A percentile compares a stretch with the other conserved stretches of the same genome.
Evolutionary conservation across 768 basidiomycete species (phyloP).

Genomic region (Botryobasidium botryosum): DNA sequence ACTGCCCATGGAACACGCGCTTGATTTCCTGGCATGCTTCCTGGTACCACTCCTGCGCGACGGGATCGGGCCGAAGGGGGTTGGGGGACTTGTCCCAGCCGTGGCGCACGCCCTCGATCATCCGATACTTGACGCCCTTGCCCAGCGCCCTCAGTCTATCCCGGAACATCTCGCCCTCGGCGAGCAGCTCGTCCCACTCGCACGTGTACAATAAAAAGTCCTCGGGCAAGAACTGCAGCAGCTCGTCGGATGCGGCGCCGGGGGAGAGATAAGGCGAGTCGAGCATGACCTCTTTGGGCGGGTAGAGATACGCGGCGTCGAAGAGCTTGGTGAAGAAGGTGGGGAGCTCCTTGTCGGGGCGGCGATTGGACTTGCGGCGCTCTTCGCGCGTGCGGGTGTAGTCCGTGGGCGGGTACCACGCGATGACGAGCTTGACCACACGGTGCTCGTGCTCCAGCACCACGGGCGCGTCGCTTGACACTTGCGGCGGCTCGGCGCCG

Average conservation of each 20-base stretch:
- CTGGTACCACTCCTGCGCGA: background rate
- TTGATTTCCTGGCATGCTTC: constrained; percentile 2
- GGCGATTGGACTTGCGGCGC: constrained; percentile 4
- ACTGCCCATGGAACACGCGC: constrained; percentile 4
- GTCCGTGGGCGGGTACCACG: constrained; percentile 14
- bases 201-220: constrained; percentile 12
- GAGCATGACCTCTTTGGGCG: constrained; percentile 7
- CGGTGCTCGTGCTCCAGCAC: background rate
- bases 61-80: background rate
- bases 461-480: no score
- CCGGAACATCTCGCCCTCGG: constrained; percentile 12
- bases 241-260: constrained; percentile 10
- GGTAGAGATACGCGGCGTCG: constrained; percentile 13
- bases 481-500: no score
- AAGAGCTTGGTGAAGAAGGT: constrained; percentile 13
- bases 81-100: constrained; percentile 2
- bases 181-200: constrained; percentile 14
- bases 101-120: constrained; percentile 14
- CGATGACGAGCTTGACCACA: constrained; percentile 9
- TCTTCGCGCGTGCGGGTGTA: constrained; percentile 11
- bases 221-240: constrained; percentile 12
- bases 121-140: constrained; percentile 8
- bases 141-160: constrained; percentile 10
- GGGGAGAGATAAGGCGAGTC: constrained; percentile 13
- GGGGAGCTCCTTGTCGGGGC: constrained; percentile 11